Percentiles rank a stretch among this genome's conserved stretches.
phyloP scores from a whole-genome alignment of 495 filamentous ascomycete species.

The Lasiosphaeriaceae sp. region DNA sequence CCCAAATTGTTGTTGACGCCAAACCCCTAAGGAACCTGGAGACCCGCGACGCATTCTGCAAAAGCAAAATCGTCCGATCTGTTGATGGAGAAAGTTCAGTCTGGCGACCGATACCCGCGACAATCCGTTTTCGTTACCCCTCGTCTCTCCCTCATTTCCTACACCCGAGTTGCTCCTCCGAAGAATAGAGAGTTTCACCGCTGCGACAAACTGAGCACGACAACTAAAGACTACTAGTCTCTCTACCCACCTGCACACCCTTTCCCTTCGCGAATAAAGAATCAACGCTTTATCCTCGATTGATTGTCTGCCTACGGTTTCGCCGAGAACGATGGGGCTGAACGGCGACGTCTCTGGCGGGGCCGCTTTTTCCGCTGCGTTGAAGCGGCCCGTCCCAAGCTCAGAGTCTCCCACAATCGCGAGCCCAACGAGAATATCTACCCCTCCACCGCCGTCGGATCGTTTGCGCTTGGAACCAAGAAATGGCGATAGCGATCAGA shows the following conservation, averaged over 20 bases:
- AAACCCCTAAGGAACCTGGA: not conserved
- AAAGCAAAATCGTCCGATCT: not conserved
- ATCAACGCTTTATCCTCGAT: not conserved
- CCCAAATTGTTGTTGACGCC: slow-evolving; percentile 12
- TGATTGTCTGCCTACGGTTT: not conserved
- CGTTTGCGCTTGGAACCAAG: slow-evolving; percentile 31
- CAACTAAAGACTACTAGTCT: not conserved
- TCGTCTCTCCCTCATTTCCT: not conserved
- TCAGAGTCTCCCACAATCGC: slow-evolving; percentile 25
- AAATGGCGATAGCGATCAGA: slow-evolving; percentile 27
- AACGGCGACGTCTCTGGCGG: slow-evolving; percentile 27
- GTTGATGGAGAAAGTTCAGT: slow-evolving; percentile 1
- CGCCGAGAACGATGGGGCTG: slow-evolving; percentile 29
- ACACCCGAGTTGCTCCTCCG: not conserved
- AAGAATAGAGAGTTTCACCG: not conserved
- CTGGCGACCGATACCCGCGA: slow-evolving; percentile 2
- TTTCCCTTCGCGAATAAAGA: not conserved
- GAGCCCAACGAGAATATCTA: slow-evolving; percentile 33
- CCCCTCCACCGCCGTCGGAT: slow-evolving; percentile 37
- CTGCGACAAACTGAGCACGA: not conserved
- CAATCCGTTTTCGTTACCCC: not conserved
- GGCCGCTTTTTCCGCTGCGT: slow-evolving; percentile 22
- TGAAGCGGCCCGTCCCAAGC: slow-evolving; percentile 37
- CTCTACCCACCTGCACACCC: not conserved
- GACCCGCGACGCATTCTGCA: not conserved